Evolutionary conservation across 2,329 filamentous ascomycete species (phyloP), one percentile per base, ranked within the genome.

Genomic region (Hypocreales sp.): DNA sequence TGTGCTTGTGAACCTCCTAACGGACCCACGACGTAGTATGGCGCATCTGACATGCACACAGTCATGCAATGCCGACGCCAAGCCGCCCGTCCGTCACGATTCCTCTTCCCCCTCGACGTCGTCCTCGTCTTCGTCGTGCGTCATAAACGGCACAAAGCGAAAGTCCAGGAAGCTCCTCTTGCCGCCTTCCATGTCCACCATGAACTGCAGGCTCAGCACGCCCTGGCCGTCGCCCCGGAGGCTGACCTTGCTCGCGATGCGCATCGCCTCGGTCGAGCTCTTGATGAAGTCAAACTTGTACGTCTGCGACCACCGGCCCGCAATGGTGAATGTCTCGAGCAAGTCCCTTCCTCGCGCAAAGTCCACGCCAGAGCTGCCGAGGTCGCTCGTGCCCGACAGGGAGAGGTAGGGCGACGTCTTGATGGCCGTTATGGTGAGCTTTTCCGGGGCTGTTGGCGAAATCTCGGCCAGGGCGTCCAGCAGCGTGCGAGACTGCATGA

Each of bases 121-220:
- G 4, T 33, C 36, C 7, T 38, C 35, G 1, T 55, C 55, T 5
- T 61, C 61, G 16, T 72, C 73, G 22, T 79, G 67, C 14, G 68
- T 66, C 11, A 65, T 61, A 29, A 73, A 75, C 11, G 82, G 81
- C 31, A 92, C 75, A 45, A 90, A 82, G 13, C 79, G 64, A 49
- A 87, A 92, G 49, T 90, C 80, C 15, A 90, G 63, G 53, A 87
- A 92, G 40, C 73, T 80, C 21, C 73, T 60, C 15, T 63, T 61
- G 5, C 68, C 66, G 6, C 68, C 67, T 35, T 90, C 82, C 22
- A 86, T 64, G 46, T 94, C 83, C 11, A 98, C 77, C 79, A 98
- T 90, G 44, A 95, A 94, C 46, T 98, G 90, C 48, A 95, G 56
- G 51, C 82, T 94, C 37, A 98, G 53, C 17, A 98, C 87, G 0